A percentile compares a stretch with the other conserved stretches of the same genome.
Conservation (phyloP, 345 rosid genomes). For the Sisymbrium altissimum region DNA sequence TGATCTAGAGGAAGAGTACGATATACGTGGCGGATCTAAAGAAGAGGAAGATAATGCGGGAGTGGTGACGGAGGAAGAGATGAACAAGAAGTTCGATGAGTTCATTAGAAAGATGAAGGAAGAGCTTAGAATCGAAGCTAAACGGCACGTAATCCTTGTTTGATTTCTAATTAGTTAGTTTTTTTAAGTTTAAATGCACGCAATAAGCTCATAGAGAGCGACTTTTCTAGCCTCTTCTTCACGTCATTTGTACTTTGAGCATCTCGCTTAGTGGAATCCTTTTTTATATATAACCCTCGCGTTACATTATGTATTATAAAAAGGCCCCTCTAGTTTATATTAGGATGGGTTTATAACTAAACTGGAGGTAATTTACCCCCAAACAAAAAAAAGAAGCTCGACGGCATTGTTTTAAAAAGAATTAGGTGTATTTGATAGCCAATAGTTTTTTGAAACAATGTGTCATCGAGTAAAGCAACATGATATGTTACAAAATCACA, state of each 20-base stretch:
- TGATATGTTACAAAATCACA: not conserved
- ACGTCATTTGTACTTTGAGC: not conserved
- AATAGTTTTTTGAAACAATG: not conserved
- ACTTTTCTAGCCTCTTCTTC: slow-evolving; percentile 8
- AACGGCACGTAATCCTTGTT: slow-evolving; percentile 50
- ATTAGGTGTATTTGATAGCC: not conserved
- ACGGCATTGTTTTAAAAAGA: too few species aligned
- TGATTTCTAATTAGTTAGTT: not conserved
- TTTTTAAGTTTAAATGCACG: not conserved
- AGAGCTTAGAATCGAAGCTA: slow-evolving; percentile 68
- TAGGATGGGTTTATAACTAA: too few species aligned
- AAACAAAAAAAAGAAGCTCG: too few species aligned
- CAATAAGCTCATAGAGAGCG: slow-evolving; percentile 2
- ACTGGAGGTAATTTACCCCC: too few species aligned
- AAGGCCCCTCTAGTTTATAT: too few species aligned
- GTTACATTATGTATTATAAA: not conserved
- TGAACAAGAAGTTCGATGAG: slow-evolving; percentile 84
- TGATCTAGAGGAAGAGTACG: slow-evolving; percentile 23
- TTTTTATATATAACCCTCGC: not conserved
- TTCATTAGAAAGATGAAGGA: slow-evolving; percentile 84
- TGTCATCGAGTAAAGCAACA: not conserved
- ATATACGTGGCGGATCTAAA: not conserved
- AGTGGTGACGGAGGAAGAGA: slow-evolving; percentile 53
- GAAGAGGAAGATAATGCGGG: slow-evolving; percentile 37
- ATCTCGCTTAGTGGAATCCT: not conserved